phyloP scores from a whole-genome alignment of 2,329 filamentous ascomycete species.

The Hirsutella thompsonii region DNA sequence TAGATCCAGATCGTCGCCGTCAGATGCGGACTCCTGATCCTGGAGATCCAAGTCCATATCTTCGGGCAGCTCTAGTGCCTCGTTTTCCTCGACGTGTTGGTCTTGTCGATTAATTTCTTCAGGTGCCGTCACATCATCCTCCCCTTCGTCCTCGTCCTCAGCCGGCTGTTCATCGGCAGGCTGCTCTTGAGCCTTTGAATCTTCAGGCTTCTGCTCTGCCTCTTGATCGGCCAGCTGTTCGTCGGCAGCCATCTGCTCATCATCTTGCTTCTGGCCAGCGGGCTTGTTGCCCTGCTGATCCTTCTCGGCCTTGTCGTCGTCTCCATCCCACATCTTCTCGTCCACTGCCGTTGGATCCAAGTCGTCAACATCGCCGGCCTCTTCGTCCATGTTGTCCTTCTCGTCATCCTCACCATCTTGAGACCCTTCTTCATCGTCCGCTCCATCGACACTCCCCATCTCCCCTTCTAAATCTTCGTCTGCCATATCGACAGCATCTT shows the following conservation, averaged over 20 bases:
- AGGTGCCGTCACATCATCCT: constrained; percentile 39
- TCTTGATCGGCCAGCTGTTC: constrained; percentile 39
- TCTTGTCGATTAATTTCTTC: constrained; percentile 50
- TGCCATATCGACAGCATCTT: constrained; percentile 85
- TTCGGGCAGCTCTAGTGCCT: constrained; percentile 73
- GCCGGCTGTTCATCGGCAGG: constrained; percentile 29
- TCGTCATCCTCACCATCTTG: constrained; percentile 52
- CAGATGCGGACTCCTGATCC: constrained; percentile 44
- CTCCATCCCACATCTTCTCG: constrained; percentile 98
- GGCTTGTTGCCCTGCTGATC: constrained; percentile 65
- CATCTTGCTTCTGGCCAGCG: constrained; percentile 54
- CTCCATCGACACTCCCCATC: constrained; percentile 50
- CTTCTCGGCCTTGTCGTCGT: constrained; percentile 68
- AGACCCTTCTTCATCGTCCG: constrained; percentile 46
- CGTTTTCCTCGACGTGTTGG: constrained; percentile 68
- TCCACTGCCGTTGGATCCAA: constrained; percentile 82
- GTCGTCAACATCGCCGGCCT: constrained; percentile 82
- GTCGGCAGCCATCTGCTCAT: constrained; percentile 46
- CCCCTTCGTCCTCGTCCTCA: constrained; percentile 49
- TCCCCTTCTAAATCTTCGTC: constrained; percentile 86
- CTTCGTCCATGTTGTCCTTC: constrained; percentile 72
- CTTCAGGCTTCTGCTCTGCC: constrained; percentile 30
- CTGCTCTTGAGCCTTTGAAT: constrained; percentile 21
- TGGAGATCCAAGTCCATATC: constrained; percentile 79
- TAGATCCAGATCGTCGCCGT: constrained; percentile 45